Evolutionary conservation across 2,329 filamentous ascomycete species (phyloP), one percentile per base, ranked within the genome.

Genomic region (Tolypocladium guangdongense): DNA sequence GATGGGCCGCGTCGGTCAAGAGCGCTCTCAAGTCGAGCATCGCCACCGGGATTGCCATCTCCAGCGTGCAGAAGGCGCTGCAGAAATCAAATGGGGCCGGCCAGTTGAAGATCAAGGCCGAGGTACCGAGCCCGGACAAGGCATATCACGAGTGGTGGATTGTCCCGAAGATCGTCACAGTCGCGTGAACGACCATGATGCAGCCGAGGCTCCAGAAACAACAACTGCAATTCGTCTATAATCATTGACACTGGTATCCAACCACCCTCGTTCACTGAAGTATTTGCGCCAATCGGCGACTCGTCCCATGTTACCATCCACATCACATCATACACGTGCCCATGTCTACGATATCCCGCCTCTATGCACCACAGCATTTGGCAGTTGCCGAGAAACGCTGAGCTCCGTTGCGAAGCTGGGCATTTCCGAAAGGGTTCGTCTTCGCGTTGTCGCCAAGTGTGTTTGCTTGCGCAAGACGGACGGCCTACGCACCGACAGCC

Each of bases 21-120:
- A 76, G 80, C 56, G 78, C 77, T 11, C 74, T 87, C 61, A 83
- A 82, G 62, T 81, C 86, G n/a, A 86, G 83, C 59, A 90, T 91
- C 56, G 82, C 82, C 10, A 76, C 84, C 1, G 82, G 81, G 7
- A 78, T 90, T 57, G 81, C 83, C 0, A 77, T 88, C 45, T 76
- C 77, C 27, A 75, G 74, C 1, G 66, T 87, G 49, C 78, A 77
- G 61, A 86, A 82, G 65, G 77, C 76, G 2, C 60, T 85, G 10
- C 69, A 72, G 20, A 67, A 63, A 54, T 62, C 56, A 50, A 61
- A 51, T 55, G 59, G 59, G 52, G 59, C 56, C 6, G 58, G 56
- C 36, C 57, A 65, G 47, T 46, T 76, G 50, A 68, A 67, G 51
- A 61, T 83, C 24, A 75, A 68, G 60, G 74, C 73, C 27, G 75